These are phyloP conservation scores for Hypoxylon sp. DNA, from an alignment of 2,329 filamentous ascomycete species.

Conservation along the genomic window DNA sequence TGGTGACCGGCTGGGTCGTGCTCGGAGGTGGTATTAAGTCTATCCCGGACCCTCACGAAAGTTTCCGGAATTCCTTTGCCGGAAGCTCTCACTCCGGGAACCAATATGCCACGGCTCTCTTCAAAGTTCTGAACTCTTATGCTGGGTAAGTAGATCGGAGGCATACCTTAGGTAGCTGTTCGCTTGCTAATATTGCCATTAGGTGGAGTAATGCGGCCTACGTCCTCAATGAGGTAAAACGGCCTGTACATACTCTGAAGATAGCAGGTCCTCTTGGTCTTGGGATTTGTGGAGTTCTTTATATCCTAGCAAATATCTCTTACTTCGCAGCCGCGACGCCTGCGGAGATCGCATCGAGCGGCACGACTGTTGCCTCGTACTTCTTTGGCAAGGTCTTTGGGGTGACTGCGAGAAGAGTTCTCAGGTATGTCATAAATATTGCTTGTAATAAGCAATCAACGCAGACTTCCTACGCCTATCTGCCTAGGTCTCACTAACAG, in stretches of 20 bases:
- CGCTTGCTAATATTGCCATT: background rate
- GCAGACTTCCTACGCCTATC: too few species aligned
- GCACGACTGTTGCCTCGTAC: conserved; percentile 7
- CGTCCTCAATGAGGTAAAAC: conserved; percentile 8
- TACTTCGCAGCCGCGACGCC: conserved; percentile 8
- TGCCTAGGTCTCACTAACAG: background rate
- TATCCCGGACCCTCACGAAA: conserved; percentile 9
- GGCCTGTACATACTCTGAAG: conserved; percentile 7
- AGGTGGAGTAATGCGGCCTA: conserved; percentile 16
- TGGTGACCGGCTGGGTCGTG: conserved; percentile 14
- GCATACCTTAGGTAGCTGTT: background rate
- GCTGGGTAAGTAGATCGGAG: background rate
- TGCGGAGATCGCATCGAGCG: background rate
- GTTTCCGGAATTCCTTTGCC: conserved; percentile 6
- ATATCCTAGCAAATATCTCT: conserved; percentile 7
- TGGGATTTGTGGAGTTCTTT: conserved; percentile 8
- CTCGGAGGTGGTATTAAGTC: conserved; percentile 7
- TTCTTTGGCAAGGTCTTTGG: conserved; percentile 15
- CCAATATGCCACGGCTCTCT: conserved; percentile 11
- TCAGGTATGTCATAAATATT: conserved; percentile 1
- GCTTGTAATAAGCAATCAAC: background rate
- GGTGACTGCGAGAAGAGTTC: conserved; percentile 5
- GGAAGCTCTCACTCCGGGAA: conserved; percentile 9
- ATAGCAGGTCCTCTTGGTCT: conserved; percentile 10
- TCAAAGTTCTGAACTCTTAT: conserved; percentile 14